These are phyloP conservation scores for Kernera saxatilis DNA, from an alignment of 345 rosid species.

Conservation along the genomic window DNA sequence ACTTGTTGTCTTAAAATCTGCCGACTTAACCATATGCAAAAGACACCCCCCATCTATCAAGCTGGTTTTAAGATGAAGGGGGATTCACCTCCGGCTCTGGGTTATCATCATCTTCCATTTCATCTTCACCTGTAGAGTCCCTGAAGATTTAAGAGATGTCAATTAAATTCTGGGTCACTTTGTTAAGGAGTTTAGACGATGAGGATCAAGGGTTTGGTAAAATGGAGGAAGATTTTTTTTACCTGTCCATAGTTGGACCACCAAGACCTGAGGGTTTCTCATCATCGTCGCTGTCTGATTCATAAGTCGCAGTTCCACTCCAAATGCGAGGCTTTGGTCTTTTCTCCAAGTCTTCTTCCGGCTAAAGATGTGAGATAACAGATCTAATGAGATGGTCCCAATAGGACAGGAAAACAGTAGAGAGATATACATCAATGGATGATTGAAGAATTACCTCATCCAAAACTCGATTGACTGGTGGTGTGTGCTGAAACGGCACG, in stretches of 20 bases:
- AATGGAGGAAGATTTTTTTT: not conserved
- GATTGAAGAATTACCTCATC: constrained; percentile 19
- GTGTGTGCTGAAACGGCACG: constrained; percentile 36
- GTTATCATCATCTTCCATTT: constrained; percentile 42
- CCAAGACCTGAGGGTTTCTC: constrained; percentile 39
- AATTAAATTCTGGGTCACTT: not conserved
- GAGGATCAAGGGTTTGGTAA: not conserved
- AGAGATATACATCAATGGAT: constrained; percentile 9
- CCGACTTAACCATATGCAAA: constrained; percentile 4
- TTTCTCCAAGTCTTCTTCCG: constrained; percentile 34
- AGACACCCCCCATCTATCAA: not conserved
- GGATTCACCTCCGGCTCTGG: constrained; percentile 30
- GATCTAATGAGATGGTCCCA: not conserved
- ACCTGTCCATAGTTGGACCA: constrained; percentile 37
- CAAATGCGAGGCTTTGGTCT: constrained; percentile 74
- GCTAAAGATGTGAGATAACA: constrained; percentile 9
- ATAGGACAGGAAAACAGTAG: not conserved
- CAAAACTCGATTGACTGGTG: constrained; percentile 32
- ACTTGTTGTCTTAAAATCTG: not conserved
- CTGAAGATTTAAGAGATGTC: not conserved
- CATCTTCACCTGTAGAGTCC: constrained; percentile 36
- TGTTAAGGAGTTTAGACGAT: not conserved
- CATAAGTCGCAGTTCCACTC: constrained; percentile 63
- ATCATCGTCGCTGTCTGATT: constrained; percentile 76
- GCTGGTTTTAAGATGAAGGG: constrained; percentile 25